Percentiles rank a stretch among this genome's conserved stretches.
These are phyloP conservation scores for Rhodosporidiobolus sp. DNA, from an alignment of 768 basidiomycete genomes.

Conservation along the genomic window DNA sequence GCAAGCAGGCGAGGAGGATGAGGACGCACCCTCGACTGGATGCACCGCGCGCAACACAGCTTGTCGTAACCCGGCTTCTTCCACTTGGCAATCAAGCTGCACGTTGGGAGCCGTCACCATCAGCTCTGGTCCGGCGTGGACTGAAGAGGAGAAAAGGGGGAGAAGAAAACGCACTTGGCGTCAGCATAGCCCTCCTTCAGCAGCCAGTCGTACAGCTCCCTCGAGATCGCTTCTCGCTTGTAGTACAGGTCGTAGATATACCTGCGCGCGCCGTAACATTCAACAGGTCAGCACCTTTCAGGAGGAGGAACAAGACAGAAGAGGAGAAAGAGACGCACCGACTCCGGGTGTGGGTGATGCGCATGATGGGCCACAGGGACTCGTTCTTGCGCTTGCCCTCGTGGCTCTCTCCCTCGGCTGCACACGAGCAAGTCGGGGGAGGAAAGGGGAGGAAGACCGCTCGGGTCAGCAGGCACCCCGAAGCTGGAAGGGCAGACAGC, in stretches of 20 bases:
- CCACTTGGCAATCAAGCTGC: constrained; percentile 95
- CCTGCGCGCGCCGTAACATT: constrained; percentile 52
- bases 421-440: not conserved
- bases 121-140: not conserved
- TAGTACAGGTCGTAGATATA: constrained; percentile 99
- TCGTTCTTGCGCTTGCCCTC: constrained; percentile 96
- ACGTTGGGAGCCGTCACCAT: not conserved
- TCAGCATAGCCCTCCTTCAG: constrained; percentile 96
- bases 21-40: constrained; percentile 73
- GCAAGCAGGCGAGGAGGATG: not conserved
- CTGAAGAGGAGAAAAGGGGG: not conserved
- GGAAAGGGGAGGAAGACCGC: not conserved
- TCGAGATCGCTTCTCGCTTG: constrained; percentile 91
- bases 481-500: too few species aligned
- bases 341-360: constrained; percentile 91
- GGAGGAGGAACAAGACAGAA: not conserved
- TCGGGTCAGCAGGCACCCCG: too few species aligned
- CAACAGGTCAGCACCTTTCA: too few species aligned
- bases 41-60: constrained; percentile 92
- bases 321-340: constrained; percentile 15
- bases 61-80: constrained; percentile 99
- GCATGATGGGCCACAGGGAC: constrained; percentile 96
- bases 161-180: constrained; percentile 66
- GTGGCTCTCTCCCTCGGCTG: constrained; percentile 85
- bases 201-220: constrained; percentile 87